A percentile compares a stretch with the other conserved stretches of the same genome.
These are phyloP conservation scores for Triticum monococcum DNA, from an alignment of 176 grass and related monocot genomes.

Conservation along the genomic window DNA sequence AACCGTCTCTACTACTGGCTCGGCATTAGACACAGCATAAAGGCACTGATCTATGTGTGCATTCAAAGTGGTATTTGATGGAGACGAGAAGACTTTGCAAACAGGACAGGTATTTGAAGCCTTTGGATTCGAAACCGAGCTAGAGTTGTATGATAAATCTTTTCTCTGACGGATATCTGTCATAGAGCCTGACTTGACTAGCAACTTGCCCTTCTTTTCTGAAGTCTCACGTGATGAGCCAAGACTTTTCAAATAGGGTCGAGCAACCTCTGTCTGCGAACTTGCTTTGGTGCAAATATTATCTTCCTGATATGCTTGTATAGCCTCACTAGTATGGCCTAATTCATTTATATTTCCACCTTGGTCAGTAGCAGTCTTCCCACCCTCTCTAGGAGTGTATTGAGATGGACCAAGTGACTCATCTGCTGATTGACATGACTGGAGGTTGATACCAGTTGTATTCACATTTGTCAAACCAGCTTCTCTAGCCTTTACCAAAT, in stretches of 20 bases:
- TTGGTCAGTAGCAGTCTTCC: constrained; percentile 38
- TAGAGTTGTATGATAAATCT: constrained; percentile 62
- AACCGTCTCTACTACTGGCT: constrained; percentile 40
- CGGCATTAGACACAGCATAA: constrained; percentile 59
- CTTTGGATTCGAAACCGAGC: constrained; percentile 65
- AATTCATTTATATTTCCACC: constrained; percentile 27
- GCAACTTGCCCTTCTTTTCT: constrained; percentile 72
- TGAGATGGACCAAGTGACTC: constrained; percentile 22
- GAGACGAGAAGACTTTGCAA: constrained; percentile 88
- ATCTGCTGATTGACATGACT: constrained; percentile 26
- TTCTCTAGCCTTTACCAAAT: constrained; percentile 38
- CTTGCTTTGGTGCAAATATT: constrained; percentile 45
- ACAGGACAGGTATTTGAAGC: constrained; percentile 93
- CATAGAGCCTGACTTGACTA: constrained; percentile 50
- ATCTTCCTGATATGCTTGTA: constrained; percentile 39
- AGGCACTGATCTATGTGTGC: constrained; percentile 96
- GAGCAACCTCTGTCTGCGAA: constrained; percentile 25
- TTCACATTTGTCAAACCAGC: constrained; percentile 22
- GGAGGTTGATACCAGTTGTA: constrained; percentile 35
- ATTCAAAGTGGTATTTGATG: constrained; percentile 96
- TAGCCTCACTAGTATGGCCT: constrained; percentile 26
- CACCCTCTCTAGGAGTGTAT: constrained; percentile 37
- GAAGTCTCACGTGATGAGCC: constrained; percentile 34
- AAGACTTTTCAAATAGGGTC: constrained; percentile 37
- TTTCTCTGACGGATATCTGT: constrained; percentile 43